Conservation (phyloP, 129 eudicot genomes). For the Chrysanthemum seticuspe region DNA sequence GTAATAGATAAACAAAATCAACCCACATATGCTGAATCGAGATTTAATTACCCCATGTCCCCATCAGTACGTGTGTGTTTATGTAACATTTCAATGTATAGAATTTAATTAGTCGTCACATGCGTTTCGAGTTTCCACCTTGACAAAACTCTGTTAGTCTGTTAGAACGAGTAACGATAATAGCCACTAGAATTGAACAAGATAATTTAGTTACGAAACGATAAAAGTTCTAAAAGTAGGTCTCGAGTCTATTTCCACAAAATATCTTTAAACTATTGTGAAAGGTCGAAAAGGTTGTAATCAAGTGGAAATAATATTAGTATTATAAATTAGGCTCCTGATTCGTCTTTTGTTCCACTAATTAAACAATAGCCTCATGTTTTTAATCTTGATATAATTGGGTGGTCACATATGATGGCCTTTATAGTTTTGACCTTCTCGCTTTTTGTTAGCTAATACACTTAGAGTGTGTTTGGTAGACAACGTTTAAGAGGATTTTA, state of each 20-base stretch:
- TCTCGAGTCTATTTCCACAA: not conserved
- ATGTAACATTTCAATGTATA: too few relatives aligned
- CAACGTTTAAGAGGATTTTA: too few relatives aligned
- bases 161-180: too few relatives aligned
- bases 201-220: not conserved
- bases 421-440: not conserved
- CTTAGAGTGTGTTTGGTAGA: too few relatives aligned
- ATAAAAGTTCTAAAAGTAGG: not conserved
- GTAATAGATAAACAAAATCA: too few relatives aligned
- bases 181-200: too few relatives aligned
- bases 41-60: too few relatives aligned
- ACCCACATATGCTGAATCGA: too few relatives aligned
- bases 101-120: too few relatives aligned
- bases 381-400: not conserved
- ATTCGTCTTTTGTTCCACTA: constrained; percentile 1
- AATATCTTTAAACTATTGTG: not conserved
- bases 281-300: not conserved
- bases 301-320: constrained; percentile 6
- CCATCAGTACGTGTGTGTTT: too few relatives aligned
- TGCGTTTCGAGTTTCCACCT: too few relatives aligned
- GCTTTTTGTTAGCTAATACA: not conserved
- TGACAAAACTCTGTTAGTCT: too few relatives aligned
- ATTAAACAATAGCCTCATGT: constrained; percentile 4
- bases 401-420: constrained; percentile 13
- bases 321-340: not conserved